Base-by-base conservation (phyloP, 202 grass and related monocot genomes). In the Elaeis oleifera region DNA sequence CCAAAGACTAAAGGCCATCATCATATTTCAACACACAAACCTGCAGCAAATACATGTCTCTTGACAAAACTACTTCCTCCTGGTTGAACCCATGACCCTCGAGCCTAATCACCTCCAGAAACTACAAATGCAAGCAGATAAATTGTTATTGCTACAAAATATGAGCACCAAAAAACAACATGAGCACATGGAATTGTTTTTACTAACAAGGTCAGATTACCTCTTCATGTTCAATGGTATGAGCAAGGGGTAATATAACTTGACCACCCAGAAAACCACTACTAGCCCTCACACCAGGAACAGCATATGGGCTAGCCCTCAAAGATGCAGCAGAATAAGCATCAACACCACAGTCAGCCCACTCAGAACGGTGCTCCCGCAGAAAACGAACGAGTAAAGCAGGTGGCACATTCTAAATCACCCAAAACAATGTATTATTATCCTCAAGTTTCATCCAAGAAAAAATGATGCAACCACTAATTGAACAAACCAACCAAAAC, bases 361-460 rank as follows among this genome's bases (percentile, higher is more conserved):
- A 99, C 71, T 99, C 88, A 50, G 85, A 94, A 14, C 94, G 84
- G 75, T 99, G 94, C 67, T 99, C 94, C 80, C 88, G 84, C 63
- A 99, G 60, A 70, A 99, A 99, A 24, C 78, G 80, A 49, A 94
- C 85, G 27, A 99, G 83, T 70, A 99, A 64, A 68, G 82, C 82
- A 26, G 94, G 88, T 16, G 94, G 82, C 21, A 99, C 94, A 80
- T 99, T 86, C 94, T 99, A 74, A 69, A 86, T 21, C 18, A 32
- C 28, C 11, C 15, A 52, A 51, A 72, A 16, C 39, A 51, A 31
- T 18, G 19, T 27, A 44, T 44, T 44, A 14, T 13, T 13, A 44
- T 44, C 13, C 36, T 44, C 36, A 44, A 3, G 9, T 44, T 44
- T 44, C 11, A 13, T 44, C 36, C 36, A 44, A 44, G 36, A 44